These are phyloP conservation scores for Aureoboletus auriporus DNA, from an alignment of 768 basidiomycete genomes.

Conservation along the genomic window DNA sequence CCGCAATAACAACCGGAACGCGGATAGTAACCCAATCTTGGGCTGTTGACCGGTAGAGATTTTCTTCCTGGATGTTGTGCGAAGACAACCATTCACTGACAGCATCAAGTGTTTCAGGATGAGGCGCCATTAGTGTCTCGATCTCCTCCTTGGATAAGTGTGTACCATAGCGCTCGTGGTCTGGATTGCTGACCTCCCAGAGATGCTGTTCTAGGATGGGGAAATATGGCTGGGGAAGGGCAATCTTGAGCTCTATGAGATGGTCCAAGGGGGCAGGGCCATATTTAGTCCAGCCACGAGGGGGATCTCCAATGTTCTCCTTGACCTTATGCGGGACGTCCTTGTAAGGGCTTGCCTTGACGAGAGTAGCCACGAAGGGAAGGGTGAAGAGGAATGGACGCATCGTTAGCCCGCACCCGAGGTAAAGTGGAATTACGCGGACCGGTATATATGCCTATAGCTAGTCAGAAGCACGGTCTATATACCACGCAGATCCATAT, in stretches of 20 bases:
- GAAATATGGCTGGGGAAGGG: slow-evolving; percentile 51
- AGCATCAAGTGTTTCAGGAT: slow-evolving; percentile 43
- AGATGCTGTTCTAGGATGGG: slow-evolving; percentile 46
- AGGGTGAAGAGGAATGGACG: too few relatives aligned
- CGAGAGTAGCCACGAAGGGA: too few relatives aligned
- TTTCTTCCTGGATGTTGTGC: slow-evolving; percentile 48
- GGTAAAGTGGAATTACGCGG: too few relatives aligned
- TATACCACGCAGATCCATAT: too few relatives aligned
- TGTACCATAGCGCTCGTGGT: slow-evolving; percentile 49
- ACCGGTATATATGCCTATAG: too few relatives aligned
- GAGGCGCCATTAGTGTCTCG: slow-evolving; percentile 57
- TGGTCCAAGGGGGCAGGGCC: slow-evolving; percentile 41
- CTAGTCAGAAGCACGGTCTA: too few relatives aligned
- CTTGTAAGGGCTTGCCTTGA: background rate
- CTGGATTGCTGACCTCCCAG: slow-evolving; percentile 54
- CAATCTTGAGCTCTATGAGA: slow-evolving; percentile 52
- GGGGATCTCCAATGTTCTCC: slow-evolving; percentile 40
- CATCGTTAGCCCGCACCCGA: too few relatives aligned
- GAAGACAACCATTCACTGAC: slow-evolving; percentile 62
- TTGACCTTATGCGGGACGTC: slow-evolving; percentile 37
- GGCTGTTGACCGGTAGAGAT: slow-evolving; percentile 54
- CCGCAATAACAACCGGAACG: slow-evolving; percentile 55
- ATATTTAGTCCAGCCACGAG: slow-evolving; percentile 46
- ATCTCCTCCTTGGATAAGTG: slow-evolving; percentile 64
- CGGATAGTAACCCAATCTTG: slow-evolving; percentile 65